Base-by-base conservation (phyloP, 306 rosid species). In the Boehmeria nivea region DNA sequence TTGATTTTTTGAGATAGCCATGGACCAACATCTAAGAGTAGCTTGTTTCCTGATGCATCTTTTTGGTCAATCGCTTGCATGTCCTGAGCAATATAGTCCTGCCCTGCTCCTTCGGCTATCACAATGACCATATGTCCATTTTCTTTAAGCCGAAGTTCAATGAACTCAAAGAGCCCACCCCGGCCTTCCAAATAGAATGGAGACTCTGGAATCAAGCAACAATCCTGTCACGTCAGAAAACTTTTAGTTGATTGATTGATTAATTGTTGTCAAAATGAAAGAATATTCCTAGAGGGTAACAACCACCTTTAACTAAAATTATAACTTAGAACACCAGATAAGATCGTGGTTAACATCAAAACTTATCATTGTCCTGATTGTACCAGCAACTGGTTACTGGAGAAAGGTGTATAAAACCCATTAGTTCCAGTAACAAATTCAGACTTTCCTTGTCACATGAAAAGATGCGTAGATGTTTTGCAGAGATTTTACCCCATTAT, bases 131-230 rank as follows among this genome's bases (percentile, higher is more conserved):
- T 57, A 68, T 91, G 98, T 42, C 98, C 94, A 78, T 80, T 87
- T 71, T 87, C 87, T 78, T 84, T 84, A 65, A 91, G 76, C 67
- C 87, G 83, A 26, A 74, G 70, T 66, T 87, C 94, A 63, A 82
- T 64, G 70, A 82, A 87, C 63, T 91, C 85, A 68, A 76, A 91
- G 59, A 84, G 89, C 43, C 94, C 98, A 71, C 95, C 98, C 44
- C 1, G 58, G 61, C 98, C 98, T 72, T 91, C 95, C 68, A 84
- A 87, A 76, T 76, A 87, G 81, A 90, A 91, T 21, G 95, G 87
- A 57, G 94, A 84, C 79, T 91, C 98, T 33, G 98, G 95, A 82
- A 91, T 80, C 83, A 91, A 80, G 80, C 98, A 87, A 74, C 98
- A 91, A 76, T 87, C 95, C 98, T 87, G 93, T 81, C 72, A 78